Evolutionary conservation across 441 rosid genomes (phyloP), one percentile per base, ranked within the genome.

Genomic region (Daphne laureola): DNA sequence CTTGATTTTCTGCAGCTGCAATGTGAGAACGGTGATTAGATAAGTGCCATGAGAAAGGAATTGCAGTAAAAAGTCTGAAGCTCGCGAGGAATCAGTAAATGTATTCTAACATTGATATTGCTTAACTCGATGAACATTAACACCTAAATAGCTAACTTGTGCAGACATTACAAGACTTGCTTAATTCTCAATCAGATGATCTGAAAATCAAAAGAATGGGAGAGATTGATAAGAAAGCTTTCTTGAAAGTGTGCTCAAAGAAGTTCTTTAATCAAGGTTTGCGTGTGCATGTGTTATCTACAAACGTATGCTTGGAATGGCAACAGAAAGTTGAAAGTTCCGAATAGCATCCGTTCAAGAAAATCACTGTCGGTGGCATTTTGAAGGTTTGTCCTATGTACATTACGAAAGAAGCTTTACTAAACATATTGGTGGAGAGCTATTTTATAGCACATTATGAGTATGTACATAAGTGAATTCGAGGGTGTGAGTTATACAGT

Each of bases 131-230:
- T 31, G 7, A 8, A 31, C 9, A 31, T 9, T 31, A 31, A 5
- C 9, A 31, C 0, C 38, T 4, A 31, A 31, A 2, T 31, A 31
- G 7, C 7, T 6, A 31, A 9, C 38, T 7, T 1, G 4, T 54
- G 41, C 48, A 75, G 66, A 66, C 70, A 40, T 60, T 75, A 58
- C 17, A 25, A 51, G 70, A 61, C 49, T 31, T 66, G 35, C 57
- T 75, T 67, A 63, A 14, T 49, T 26, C 6, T 1, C 58, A 63
- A 51, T 46, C 66, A 49, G 14, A 43, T 1, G 14, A 43, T 31
- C 48, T 70, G 14, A 50, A 17, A 38, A 50, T 77, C 14, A 65
- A 65, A 54, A 57, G 49, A 23, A 70, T 70, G 76, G 72, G 74
- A 5, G 74, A 73, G 40, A 25, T 76, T 43, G 52, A 76, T 63